Conservation (phyloP, 129 eudicot genomes). For the Centella asiatica region DNA sequence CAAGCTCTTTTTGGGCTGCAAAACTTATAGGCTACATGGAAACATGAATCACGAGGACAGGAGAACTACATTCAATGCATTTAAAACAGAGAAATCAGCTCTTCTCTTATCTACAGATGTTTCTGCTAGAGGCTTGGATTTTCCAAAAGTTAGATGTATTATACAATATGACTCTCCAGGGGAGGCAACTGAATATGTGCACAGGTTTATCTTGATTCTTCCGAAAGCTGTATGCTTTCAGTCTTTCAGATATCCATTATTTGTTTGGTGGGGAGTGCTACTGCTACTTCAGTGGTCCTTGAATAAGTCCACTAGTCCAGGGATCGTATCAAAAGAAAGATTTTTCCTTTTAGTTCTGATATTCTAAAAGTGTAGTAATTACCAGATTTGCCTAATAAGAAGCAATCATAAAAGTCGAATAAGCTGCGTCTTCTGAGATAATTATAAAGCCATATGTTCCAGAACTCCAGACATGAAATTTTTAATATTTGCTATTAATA, state of each 20-base stretch:
- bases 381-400: too few species aligned
- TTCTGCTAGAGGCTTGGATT: conserved; percentile 96
- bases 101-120: conserved; percentile 86
- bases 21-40: conserved; percentile 72
- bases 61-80: conserved; percentile 57
- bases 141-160: conserved; percentile 85
- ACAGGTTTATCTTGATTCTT: conserved; percentile 42
- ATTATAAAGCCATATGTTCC: neutral
- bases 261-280: neutral
- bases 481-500: neutral
- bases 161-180: conserved; percentile 97
- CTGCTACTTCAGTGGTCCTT: neutral
- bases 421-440: too few species aligned
- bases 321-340: neutral
- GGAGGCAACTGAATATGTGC: conserved; percentile 96
- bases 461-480: neutral
- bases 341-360: too few species aligned
- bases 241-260: neutral
- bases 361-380: too few species aligned
- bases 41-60: conserved; percentile 90
- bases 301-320: neutral
- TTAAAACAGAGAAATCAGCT: conserved; percentile 80
- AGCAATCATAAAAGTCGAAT: too few species aligned
- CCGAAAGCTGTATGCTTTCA: neutral
- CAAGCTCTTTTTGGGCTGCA: conserved; percentile 57